Percentiles rank a stretch among this genome's conserved stretches.
Evolutionary conservation across 495 filamentous ascomycete species (phyloP).

Genomic region (Hypoxylon perforatum): DNA sequence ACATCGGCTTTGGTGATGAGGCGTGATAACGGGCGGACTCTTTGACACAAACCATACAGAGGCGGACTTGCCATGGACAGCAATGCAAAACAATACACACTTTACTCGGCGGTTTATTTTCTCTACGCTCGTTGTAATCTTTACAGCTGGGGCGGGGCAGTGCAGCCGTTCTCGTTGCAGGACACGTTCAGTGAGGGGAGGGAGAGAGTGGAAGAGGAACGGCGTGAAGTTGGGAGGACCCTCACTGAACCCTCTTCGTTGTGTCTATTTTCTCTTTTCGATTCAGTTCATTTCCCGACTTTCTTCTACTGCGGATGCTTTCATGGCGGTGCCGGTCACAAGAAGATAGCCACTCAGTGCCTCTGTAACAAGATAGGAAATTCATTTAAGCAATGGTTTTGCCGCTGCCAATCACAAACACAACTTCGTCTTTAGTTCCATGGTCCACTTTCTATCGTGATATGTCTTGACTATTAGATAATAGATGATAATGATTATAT

Average conservation of each 20-base stretch:
- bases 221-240: background rate
- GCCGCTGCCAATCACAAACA: constrained; percentile 44
- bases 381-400: constrained; percentile 45
- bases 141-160: constrained; percentile 51
- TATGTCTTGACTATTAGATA: background rate
- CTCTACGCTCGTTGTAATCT: constrained; percentile 68
- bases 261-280: constrained; percentile 35
- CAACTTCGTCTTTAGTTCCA: background rate
- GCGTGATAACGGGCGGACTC: constrained; percentile 39
- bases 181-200: constrained; percentile 34
- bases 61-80: constrained; percentile 39
- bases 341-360: constrained; percentile 44
- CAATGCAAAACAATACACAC: constrained; percentile 38
- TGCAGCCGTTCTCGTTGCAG: constrained; percentile 49
- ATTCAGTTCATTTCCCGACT: constrained; percentile 33
- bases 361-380: constrained; percentile 47
- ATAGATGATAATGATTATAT: background rate
- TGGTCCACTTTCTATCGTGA: background rate
- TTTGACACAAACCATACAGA: constrained; percentile 33
- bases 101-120: constrained; percentile 50
- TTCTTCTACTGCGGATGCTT: constrained; percentile 38
- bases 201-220: background rate
- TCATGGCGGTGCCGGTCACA: constrained; percentile 53
- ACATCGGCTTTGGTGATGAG: constrained; percentile 44
- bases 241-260: constrained; percentile 36